These are phyloP conservation scores for Teunomyces atbi DNA, from an alignment of 805 yeast genomes.

Conservation along the genomic window DNA sequence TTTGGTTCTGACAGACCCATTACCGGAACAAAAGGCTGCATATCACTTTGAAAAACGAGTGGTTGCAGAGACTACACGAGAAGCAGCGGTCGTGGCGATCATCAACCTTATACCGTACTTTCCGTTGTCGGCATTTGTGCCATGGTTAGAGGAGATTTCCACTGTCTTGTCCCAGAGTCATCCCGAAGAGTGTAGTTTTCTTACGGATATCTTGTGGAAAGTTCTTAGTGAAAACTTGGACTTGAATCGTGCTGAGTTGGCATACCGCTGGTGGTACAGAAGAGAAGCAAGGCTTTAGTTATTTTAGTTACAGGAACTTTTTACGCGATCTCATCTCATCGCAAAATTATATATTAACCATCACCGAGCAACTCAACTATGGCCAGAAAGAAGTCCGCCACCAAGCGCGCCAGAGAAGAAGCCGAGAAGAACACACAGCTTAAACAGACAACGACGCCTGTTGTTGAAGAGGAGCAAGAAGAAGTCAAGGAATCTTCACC, in stretches of 20 bases:
- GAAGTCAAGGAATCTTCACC: conserved; percentile 15
- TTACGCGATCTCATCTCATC: conserved; percentile 16
- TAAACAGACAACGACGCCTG: conserved; percentile 5
- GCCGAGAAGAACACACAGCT: conserved; percentile 13
- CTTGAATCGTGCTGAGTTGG: conserved; percentile 53
- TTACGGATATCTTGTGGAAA: conserved; percentile 49
- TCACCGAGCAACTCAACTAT: conserved; percentile 29
- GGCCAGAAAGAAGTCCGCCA: conserved; percentile 88
- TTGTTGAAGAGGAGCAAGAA: conserved; percentile 21
- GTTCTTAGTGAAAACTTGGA: conserved; percentile 57
- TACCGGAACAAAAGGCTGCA: conserved; percentile 9
- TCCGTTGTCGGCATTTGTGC: conserved; percentile 38
- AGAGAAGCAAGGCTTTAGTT: conserved; percentile 7
- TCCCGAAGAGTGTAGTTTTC: conserved; percentile 34
- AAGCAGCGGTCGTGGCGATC: conserved; percentile 47
- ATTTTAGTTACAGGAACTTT: background rate
- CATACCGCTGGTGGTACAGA: conserved; percentile 62
- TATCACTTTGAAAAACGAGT: conserved; percentile 24
- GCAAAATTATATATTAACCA: conserved; percentile 6
- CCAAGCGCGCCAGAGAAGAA: conserved; percentile 63
- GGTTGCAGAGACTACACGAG: conserved; percentile 42
- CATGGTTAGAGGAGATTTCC: conserved; percentile 50
- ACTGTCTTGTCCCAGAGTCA: conserved; percentile 31
- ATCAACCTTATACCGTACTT: conserved; percentile 54
- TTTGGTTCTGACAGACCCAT: conserved; percentile 14